These are phyloP conservation scores for Metarhizium rileyi DNA, from an alignment of 2,329 filamentous ascomycete species.

Conservation along the genomic window DNA sequence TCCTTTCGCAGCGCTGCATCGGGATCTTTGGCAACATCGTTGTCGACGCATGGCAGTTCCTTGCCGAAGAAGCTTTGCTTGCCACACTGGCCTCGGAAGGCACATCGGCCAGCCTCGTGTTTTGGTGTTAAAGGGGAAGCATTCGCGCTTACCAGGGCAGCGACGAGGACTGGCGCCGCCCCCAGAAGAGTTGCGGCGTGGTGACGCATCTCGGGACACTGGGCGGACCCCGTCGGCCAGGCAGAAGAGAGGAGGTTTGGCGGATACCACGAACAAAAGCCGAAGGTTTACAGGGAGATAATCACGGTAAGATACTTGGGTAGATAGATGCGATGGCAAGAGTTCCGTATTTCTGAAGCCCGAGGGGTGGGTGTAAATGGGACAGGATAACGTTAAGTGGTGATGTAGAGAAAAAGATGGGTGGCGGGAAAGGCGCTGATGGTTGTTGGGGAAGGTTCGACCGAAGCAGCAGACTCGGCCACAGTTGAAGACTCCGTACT, in stretches of 20 bases:
- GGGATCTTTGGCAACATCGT: conserved; percentile 68
- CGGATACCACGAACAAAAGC: neutral
- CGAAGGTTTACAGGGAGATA: neutral
- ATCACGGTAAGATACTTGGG: too few species aligned
- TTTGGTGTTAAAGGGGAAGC: conserved; percentile 39
- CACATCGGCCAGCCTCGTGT: conserved; percentile 82
- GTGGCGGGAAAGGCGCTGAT: neutral
- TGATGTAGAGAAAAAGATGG: neutral
- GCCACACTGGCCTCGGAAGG: conserved; percentile 84
- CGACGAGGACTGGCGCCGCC: conserved; percentile 20
- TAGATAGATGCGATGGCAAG: too few species aligned
- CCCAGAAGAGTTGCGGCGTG: conserved; percentile 21
- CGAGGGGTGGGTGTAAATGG: neutral
- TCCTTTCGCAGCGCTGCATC: conserved; percentile 62
- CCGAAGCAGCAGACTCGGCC: neutral
- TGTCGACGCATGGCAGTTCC: conserved; percentile 86
- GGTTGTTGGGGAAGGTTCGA: conserved; percentile 1
- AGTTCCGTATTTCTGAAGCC: too few species aligned
- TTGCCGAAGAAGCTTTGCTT: conserved; percentile 85
- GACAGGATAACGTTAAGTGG: neutral
- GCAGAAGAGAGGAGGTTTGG: neutral
- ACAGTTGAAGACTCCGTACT: too few species aligned
- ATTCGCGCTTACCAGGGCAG: conserved; percentile 10
- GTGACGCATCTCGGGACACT: conserved; percentile 21
- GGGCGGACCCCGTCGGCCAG: conserved; percentile 6